A percentile compares a stretch with the other conserved stretches of the same genome.
phyloP scores from a whole-genome alignment of 108 stramenopile species.

The Fistulifera pelliculosa region DNA sequence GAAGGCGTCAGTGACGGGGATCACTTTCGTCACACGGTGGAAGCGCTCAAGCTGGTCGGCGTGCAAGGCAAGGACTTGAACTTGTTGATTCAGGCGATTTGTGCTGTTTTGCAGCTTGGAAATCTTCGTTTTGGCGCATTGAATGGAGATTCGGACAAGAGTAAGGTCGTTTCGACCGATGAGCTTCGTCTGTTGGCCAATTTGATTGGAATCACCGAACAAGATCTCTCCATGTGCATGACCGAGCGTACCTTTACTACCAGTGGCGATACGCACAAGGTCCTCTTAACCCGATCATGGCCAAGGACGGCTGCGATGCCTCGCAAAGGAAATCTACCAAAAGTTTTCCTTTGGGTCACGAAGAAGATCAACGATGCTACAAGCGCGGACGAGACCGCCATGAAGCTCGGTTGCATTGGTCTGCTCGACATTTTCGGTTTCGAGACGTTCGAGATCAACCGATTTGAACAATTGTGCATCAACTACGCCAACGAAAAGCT shows the following conservation, averaged over 20 bases:
- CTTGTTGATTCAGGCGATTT: conserved; percentile 41
- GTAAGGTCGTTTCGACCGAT: conserved; percentile 17
- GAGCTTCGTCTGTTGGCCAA: conserved; percentile 39
- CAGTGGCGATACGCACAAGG: conserved; percentile 18
- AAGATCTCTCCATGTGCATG: conserved; percentile 34
- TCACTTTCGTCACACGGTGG: conserved; percentile 45
- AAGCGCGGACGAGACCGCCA: background rate
- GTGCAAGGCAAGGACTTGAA: conserved; percentile 26
- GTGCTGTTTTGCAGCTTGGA: conserved; percentile 56
- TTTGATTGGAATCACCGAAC: conserved; percentile 51
- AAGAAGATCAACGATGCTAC: conserved; percentile 38
- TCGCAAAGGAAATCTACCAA: conserved; percentile 81
- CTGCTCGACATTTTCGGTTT: conserved; percentile 98
- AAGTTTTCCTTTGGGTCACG: conserved; percentile 56
- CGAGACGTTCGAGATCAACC: conserved; percentile 88
- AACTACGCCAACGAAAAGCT: conserved; percentile 94
- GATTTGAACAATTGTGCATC: conserved; percentile 94
- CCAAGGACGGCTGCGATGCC: conserved; percentile 67
- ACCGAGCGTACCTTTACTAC: conserved; percentile 39
- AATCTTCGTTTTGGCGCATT: conserved; percentile 51
- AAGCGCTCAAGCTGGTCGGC: conserved; percentile 39
- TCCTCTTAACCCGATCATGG: conserved; percentile 14
- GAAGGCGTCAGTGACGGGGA: conserved; percentile 68
- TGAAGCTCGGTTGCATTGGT: conserved; percentile 58
- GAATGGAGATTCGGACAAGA: conserved; percentile 11